phyloP scores from a whole-genome alignment of 805 yeast species.

The Torulaspora gathmanii region DNA sequence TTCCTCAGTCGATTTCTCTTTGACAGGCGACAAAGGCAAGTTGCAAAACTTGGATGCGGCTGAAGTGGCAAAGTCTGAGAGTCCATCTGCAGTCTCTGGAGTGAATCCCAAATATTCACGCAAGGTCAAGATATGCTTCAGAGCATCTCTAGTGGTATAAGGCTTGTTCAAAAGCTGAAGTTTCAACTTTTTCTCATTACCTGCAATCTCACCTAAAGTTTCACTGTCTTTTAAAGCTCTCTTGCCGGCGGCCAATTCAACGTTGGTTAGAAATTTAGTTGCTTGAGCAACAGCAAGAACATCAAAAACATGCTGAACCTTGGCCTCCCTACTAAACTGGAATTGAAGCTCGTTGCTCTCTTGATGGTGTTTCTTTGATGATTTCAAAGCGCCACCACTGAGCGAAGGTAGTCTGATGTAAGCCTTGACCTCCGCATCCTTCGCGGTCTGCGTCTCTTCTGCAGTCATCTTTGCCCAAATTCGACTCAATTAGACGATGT shows the following conservation, averaged over 20 bases:
- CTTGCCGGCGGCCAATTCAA: slow-evolving; percentile 23
- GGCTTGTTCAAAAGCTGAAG: slow-evolving; percentile 25
- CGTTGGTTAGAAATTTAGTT: slow-evolving; percentile 31
- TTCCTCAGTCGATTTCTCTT: slow-evolving; percentile 13
- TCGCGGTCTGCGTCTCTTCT: slow-evolving; percentile 6
- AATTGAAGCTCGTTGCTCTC: slow-evolving; percentile 19
- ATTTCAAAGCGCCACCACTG: neutral
- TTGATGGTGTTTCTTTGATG: slow-evolving; percentile 14
- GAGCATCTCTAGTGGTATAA: slow-evolving; percentile 31
- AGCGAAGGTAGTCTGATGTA: slow-evolving; percentile 9
- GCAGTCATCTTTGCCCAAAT: slow-evolving; percentile 8
- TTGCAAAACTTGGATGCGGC: slow-evolving; percentile 31
- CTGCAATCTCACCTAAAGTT: slow-evolving; percentile 17
- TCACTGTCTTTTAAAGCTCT: slow-evolving; percentile 20
- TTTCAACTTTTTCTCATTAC: slow-evolving; percentile 15
- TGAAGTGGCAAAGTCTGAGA: slow-evolving; percentile 34
- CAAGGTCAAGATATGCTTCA: slow-evolving; percentile 30
- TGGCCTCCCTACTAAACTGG: slow-evolving; percentile 27
- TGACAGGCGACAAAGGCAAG: slow-evolving; percentile 25
- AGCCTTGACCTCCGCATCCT: slow-evolving; percentile 5
- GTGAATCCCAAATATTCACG: slow-evolving; percentile 35
- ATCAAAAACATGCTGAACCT: slow-evolving; percentile 26
- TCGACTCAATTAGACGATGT: neutral
- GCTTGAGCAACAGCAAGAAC: slow-evolving; percentile 25
- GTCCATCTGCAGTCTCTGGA: slow-evolving; percentile 31